These are phyloP conservation scores for Cenchrus americanus DNA, from an alignment of 176 grass and related monocot genomes.

Conservation along the genomic window DNA sequence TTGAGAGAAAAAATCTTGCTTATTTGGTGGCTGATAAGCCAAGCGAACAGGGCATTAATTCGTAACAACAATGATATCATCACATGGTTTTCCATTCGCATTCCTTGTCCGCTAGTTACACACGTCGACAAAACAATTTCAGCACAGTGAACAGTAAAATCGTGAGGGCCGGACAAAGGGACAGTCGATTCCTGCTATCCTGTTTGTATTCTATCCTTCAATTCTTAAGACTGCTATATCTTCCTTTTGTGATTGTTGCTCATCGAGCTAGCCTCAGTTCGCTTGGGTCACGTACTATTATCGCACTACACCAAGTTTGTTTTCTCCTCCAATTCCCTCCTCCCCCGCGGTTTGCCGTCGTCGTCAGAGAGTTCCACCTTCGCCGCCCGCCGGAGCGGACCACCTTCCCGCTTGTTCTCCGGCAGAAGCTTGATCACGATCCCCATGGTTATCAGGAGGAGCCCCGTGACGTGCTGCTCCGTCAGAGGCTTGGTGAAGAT, in stretches of 20 bases:
- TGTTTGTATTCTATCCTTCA: conserved; percentile 3
- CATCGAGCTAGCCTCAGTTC: not conserved
- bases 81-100: no score
- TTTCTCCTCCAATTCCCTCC: conserved; percentile 54
- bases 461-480: conserved; percentile 75
- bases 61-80: no score
- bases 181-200: not conserved
- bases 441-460: conserved; percentile 86
- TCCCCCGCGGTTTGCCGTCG: conserved; percentile 25
- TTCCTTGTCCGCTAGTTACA: no score
- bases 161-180: not conserved
- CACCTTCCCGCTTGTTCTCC: conserved; percentile 52
- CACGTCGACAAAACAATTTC: no score
- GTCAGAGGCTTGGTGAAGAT: conserved; percentile 96
- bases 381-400: conserved; percentile 18
- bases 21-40: no score
- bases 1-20: no score
- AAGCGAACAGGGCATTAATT: no score
- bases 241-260: not conserved
- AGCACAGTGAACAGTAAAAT: not conserved
- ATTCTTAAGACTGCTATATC: not conserved
- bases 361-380: conserved; percentile 20
- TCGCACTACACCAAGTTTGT: conserved; percentile 46
- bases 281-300: not conserved
- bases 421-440: conserved; percentile 82